Conservation (phyloP, 306 rosid genomes). For the Carpinus fangiana region DNA sequence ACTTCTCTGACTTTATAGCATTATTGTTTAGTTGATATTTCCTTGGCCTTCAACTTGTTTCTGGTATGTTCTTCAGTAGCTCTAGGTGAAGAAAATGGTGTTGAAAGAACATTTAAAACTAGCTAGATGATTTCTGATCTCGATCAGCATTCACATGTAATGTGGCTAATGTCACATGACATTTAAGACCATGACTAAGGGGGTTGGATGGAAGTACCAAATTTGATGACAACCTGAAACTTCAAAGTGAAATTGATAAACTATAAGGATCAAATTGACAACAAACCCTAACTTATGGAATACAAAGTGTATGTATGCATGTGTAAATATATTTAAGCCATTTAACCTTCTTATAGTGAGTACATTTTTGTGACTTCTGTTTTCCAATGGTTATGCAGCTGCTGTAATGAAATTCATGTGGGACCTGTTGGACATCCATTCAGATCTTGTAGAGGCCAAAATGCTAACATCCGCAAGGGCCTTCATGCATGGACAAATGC, state of each 20-base stretch:
- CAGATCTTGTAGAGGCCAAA: slow-evolving; percentile 75
- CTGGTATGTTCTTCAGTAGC: neutral
- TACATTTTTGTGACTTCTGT: slow-evolving; percentile 15
- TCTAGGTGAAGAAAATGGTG: neutral
- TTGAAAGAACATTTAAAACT: neutral
- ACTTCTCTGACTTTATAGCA: neutral
- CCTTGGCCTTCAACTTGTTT: neutral
- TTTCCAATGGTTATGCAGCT: slow-evolving; percentile 50
- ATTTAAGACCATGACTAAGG: neutral
- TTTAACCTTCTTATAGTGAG: slow-evolving; percentile 1
- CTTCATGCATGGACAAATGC: slow-evolving; percentile 79
- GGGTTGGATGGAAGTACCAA: neutral
- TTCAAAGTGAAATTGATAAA: neutral
- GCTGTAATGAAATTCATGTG: slow-evolving; percentile 89
- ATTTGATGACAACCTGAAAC: neutral
- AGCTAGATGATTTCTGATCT: neutral
- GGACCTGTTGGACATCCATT: slow-evolving; percentile 96
- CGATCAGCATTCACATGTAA: neutral
- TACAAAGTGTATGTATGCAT: neutral
- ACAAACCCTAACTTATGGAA: neutral
- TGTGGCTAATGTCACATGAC: neutral
- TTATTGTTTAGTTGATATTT: neutral
- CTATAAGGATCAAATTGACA: neutral
- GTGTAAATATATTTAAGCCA: neutral
- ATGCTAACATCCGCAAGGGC: slow-evolving; percentile 61